These are phyloP conservation scores for Aspergillus sclerotioniger DNA, from an alignment of 495 filamentous ascomycete species.

Conservation along the genomic window DNA sequence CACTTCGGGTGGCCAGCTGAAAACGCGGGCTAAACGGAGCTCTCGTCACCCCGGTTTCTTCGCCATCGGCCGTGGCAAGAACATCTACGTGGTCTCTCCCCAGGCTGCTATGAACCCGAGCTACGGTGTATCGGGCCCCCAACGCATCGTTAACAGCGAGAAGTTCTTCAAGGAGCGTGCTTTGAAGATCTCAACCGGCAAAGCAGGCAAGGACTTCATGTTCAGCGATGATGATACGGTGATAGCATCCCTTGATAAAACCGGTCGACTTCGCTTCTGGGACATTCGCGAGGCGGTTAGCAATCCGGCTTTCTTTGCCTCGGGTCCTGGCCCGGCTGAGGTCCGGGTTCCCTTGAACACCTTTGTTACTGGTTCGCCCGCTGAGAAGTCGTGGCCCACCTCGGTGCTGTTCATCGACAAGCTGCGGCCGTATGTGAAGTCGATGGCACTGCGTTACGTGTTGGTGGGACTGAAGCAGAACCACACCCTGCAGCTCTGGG, in stretches of 20 bases:
- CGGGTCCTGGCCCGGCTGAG: slow-evolving; percentile 60
- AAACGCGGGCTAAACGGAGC: slow-evolving; percentile 89
- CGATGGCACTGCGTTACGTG: slow-evolving; percentile 84
- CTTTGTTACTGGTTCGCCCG: slow-evolving; percentile 70
- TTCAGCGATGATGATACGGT: slow-evolving; percentile 95
- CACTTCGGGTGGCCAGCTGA: slow-evolving; percentile 82
- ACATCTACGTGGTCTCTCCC: slow-evolving; percentile 87
- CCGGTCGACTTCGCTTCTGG: slow-evolving; percentile 94
- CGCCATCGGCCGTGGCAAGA: slow-evolving; percentile 91
- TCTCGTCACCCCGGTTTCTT: slow-evolving; percentile 88
- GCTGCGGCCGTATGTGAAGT: slow-evolving; percentile 81
- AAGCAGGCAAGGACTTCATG: slow-evolving; percentile 95
- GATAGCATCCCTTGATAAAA: slow-evolving; percentile 94
- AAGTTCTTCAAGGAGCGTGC: slow-evolving; percentile 82
- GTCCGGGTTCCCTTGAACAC: slow-evolving; percentile 75
- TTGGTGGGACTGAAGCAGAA: slow-evolving; percentile 99
- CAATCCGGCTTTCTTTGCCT: slow-evolving; percentile 51
- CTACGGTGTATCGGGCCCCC: slow-evolving; percentile 68
- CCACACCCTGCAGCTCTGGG: slow-evolving; percentile 98
- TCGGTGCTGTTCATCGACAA: slow-evolving; percentile 96
- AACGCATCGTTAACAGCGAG: slow-evolving; percentile 75
- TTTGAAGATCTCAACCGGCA: slow-evolving; percentile 91
- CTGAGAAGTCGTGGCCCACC: slow-evolving; percentile 90
- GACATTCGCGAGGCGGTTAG: slow-evolving; percentile 77
- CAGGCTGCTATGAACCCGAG: slow-evolving; percentile 66